phyloP scores from a whole-genome alignment of 768 basidiomycete genomes.

The Cystofilobasidium capitatum region DNA sequence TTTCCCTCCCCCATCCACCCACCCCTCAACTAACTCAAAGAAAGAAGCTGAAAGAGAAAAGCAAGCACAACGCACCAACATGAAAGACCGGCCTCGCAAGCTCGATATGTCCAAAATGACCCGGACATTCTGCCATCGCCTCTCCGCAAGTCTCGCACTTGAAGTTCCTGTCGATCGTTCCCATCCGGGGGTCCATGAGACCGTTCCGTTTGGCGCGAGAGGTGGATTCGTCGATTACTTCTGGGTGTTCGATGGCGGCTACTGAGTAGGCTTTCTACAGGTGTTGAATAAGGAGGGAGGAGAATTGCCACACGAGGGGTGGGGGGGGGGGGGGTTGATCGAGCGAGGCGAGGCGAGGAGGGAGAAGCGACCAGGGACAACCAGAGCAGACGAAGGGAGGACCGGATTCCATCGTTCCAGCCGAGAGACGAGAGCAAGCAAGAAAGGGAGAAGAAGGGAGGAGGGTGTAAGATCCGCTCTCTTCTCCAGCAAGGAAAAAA shows the following conservation, averaged over 20 bases:
- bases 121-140: slow-evolving; percentile 99
- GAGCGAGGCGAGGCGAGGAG: not conserved
- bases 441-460: slow-evolving; percentile 1
- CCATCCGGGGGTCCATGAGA: slow-evolving; percentile 95
- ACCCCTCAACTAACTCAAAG: no score
- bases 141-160: slow-evolving; percentile 99
- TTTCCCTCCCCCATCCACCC: no score
- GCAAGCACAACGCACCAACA: slow-evolving; percentile 79
- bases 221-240: slow-evolving; percentile 92
- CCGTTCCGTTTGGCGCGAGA: slow-evolving; percentile 86
- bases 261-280: slow-evolving; percentile 94
- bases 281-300: slow-evolving; percentile 15
- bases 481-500: not conserved
- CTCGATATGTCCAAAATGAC: slow-evolving; percentile 98
- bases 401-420: no score
- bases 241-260: slow-evolving; percentile 95
- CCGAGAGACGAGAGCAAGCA: not conserved
- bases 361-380: not conserved
- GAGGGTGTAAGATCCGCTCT: slow-evolving; percentile 81
- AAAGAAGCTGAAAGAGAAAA: no score
- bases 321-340: slow-evolving; percentile 10
- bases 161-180: slow-evolving; percentile 59
- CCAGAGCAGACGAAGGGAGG: not conserved
- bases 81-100: slow-evolving; percentile 94
- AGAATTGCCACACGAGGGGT: no score